phyloP scores from a whole-genome alignment of 306 rosid genomes.

The Crotalaria pallida region DNA sequence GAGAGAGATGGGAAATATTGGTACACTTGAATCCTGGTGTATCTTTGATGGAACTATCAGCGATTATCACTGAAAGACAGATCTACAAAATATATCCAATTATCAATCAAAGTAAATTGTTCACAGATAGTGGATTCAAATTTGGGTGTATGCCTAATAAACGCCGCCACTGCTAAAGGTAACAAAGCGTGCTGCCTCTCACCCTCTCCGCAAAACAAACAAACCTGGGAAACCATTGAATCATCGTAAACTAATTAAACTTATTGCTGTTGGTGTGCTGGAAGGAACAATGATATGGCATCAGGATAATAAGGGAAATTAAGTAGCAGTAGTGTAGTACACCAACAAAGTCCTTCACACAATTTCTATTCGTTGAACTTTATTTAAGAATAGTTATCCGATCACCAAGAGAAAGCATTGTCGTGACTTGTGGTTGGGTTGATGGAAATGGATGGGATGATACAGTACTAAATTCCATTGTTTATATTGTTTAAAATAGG shows the following conservation, averaged over 20 bases:
- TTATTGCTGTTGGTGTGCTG: not conserved
- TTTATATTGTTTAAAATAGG: too few relatives aligned
- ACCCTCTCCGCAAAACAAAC: not conserved
- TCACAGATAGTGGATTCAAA: not conserved
- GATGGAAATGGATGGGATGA: too few relatives aligned
- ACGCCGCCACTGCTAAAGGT: not conserved
- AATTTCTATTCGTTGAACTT: not conserved
- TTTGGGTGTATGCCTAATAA: not conserved
- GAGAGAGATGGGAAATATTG: not conserved
- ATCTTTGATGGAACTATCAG: not conserved
- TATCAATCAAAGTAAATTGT: not conserved
- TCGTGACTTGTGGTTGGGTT: too few relatives aligned
- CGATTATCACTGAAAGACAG: not conserved
- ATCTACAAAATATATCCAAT: not conserved
- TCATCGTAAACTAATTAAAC: not conserved
- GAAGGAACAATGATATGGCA: not conserved
- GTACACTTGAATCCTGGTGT: not conserved
- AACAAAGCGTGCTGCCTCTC: not conserved
- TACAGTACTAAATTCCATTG: too few relatives aligned
- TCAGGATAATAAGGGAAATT: not conserved
- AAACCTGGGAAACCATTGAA: not conserved
- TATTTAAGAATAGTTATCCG: not conserved
- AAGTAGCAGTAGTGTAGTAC: too few relatives aligned
- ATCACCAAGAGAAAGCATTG: too few relatives aligned
- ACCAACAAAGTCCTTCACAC: not conserved